These are phyloP conservation scores for Aristolochia fimbriata DNA, from an alignment of 164 flowering plant genomes.

Conservation along the genomic window DNA sequence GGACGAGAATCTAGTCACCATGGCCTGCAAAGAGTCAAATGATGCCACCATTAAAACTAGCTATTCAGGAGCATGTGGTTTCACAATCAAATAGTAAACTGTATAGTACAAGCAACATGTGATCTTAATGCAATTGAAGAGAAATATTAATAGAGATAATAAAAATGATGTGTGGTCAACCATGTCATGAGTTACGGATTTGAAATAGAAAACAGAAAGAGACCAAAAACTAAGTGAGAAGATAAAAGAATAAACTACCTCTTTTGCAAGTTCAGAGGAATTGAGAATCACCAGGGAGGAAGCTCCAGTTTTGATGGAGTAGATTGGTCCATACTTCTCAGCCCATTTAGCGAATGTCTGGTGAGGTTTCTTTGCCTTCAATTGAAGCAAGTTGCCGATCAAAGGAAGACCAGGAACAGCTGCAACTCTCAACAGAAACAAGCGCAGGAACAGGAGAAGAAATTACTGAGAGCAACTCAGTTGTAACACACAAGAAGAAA, in stretches of 20 bases:
- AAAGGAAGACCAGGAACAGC: slow-evolving; percentile 72
- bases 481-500: not conserved
- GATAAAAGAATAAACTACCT: slow-evolving; percentile 26
- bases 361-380: slow-evolving; percentile 76
- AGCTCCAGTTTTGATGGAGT: slow-evolving; percentile 63
- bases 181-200: not conserved
- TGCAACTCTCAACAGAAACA: slow-evolving; percentile 16
- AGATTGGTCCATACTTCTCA: slow-evolving; percentile 68
- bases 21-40: slow-evolving; percentile 44
- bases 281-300: slow-evolving; percentile 61
- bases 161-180: not conserved
- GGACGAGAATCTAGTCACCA: slow-evolving; percentile 73
- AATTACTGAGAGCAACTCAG: not conserved
- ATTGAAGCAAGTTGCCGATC: slow-evolving; percentile 64
- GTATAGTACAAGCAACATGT: not conserved
- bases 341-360: slow-evolving; percentile 63
- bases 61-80: too few relatives aligned
- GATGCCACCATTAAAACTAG: not conserved
- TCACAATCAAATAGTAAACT: not conserved
- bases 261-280: slow-evolving; percentile 58
- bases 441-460: not conserved
- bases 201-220: not conserved
- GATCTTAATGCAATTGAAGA: too few relatives aligned
- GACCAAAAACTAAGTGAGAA: not conserved
- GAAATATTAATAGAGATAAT: too few relatives aligned